phyloP scores from a whole-genome alignment of 495 filamentous ascomycete genomes.

The Xylaria intraflava region DNA sequence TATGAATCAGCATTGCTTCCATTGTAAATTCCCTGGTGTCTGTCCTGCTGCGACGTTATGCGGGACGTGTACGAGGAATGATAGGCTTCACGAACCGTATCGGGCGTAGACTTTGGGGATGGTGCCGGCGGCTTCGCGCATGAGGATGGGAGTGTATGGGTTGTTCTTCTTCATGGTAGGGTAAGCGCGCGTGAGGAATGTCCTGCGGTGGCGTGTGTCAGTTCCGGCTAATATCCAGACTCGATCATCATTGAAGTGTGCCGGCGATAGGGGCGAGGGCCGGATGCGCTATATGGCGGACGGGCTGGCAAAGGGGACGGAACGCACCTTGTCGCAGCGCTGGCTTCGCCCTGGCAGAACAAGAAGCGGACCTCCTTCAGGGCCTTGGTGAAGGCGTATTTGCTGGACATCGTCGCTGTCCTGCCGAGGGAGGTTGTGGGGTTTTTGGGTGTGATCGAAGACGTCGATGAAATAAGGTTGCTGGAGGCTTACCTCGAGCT shows the following conservation, averaged over 20 bases:
- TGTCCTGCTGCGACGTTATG: background rate
- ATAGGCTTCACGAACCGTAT: conserved; percentile 62
- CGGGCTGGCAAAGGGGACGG: background rate
- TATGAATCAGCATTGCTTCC: background rate
- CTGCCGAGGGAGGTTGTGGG: conserved; percentile 8
- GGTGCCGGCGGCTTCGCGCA: conserved; percentile 80
- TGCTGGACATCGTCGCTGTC: conserved; percentile 65
- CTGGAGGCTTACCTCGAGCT: too few relatives aligned
- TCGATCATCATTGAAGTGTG: background rate
- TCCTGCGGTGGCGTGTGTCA: conserved; percentile 41
- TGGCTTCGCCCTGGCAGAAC: conserved; percentile 89
- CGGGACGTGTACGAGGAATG: background rate
- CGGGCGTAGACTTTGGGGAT: conserved; percentile 82
- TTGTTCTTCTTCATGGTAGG: conserved; percentile 99
- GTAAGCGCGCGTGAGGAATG: conserved; percentile 86
- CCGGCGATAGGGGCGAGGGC: background rate
- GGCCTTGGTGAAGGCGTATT: conserved; percentile 80
- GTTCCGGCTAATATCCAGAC: background rate
- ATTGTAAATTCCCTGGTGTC: background rate
- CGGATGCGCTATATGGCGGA: background rate
- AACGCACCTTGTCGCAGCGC: conserved; percentile 72
- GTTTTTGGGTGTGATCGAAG: background rate
- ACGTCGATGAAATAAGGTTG: conserved; percentile 9
- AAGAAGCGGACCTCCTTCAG: conserved; percentile 96
- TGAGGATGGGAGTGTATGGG: conserved; percentile 85